Conservation (phyloP, 176 grass and related monocot genomes). For the Guadua angustifolia region DNA sequence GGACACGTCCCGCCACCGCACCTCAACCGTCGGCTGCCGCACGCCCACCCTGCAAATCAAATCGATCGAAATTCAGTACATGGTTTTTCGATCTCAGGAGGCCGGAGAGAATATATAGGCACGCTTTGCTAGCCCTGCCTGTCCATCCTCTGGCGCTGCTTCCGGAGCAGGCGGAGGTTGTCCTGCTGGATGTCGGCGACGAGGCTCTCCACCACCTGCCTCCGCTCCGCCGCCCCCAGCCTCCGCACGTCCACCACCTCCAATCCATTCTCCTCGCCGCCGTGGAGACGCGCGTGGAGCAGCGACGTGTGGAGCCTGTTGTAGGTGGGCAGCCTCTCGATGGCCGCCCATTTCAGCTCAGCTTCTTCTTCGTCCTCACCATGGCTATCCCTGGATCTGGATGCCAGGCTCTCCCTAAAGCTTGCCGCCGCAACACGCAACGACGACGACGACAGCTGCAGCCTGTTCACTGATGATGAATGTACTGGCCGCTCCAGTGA, state of each 20-base stretch:
- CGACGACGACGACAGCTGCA: constrained; percentile 5
- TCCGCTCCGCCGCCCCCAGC: constrained; percentile 51
- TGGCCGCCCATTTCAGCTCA: constrained; percentile 65
- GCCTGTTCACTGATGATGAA: too few relatives aligned
- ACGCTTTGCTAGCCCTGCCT: too few relatives aligned
- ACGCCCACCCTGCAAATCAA: constrained; percentile 56
- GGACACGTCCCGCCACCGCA: constrained; percentile 50
- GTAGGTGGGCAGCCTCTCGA: constrained; percentile 63
- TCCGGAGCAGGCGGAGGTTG: constrained; percentile 65
- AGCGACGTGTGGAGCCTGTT: constrained; percentile 57
- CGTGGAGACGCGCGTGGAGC: not conserved
- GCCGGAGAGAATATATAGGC: too few relatives aligned
- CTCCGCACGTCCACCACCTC: constrained; percentile 54
- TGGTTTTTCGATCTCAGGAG: too few relatives aligned
- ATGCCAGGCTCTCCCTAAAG: constrained; percentile 39
- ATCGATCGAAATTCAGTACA: too few relatives aligned
- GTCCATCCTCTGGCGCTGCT: constrained; percentile 77
- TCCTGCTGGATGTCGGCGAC: constrained; percentile 61
- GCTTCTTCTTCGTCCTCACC: constrained; percentile 36
- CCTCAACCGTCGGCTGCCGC: constrained; percentile 60
- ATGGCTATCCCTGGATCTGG: not conserved
- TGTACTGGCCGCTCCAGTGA: too few relatives aligned
- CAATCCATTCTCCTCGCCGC: not conserved
- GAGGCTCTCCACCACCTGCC: constrained; percentile 57
- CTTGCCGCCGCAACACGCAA: constrained; percentile 40